Conservation (phyloP, 331 rosid genomes). For the Rosa hybrid region DNA sequence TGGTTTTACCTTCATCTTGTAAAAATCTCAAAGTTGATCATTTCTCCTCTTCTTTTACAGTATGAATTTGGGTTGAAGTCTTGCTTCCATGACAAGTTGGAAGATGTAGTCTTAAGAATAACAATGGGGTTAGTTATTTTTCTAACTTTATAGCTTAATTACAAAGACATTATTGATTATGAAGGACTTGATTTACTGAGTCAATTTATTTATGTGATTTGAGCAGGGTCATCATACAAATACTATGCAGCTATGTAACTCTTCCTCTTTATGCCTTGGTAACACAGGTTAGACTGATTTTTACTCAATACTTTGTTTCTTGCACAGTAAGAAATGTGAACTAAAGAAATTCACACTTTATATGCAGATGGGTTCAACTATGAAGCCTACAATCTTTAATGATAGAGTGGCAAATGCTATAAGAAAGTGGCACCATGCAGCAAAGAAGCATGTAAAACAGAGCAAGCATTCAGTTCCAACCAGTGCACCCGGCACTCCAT, state of each 20-base stretch:
- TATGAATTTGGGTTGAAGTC: slow-evolving; percentile 35
- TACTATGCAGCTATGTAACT: slow-evolving; percentile 42
- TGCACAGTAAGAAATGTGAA: not conserved
- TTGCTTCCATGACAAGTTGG: slow-evolving; percentile 34
- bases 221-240: slow-evolving; percentile 34
- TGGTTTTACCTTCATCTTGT: not conserved
- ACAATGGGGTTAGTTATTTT: slow-evolving; percentile 35
- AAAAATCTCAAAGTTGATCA: not conserved
- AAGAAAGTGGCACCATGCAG: slow-evolving; percentile 29
- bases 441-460: slow-evolving; percentile 26
- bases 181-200: not conserved
- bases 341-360: not conserved
- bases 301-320: not conserved
- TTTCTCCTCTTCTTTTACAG: not conserved
- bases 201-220: not conserved
- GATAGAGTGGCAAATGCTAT: slow-evolving; percentile 32
- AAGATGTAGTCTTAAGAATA: slow-evolving; percentile 28
- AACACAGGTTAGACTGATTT: slow-evolving; percentile 26
- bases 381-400: slow-evolving; percentile 33
- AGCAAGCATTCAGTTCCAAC: slow-evolving; percentile 8
- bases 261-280: slow-evolving; percentile 39
- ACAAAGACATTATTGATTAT: not conserved
- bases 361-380: slow-evolving; percentile 39
- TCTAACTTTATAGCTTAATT: not conserved
- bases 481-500: slow-evolving; percentile 19